A percentile compares a stretch with the other conserved stretches of the same genome.
Conservation (phyloP, 495 filamentous ascomycete genomes). For the Aspergillus incahuasiensis region DNA sequence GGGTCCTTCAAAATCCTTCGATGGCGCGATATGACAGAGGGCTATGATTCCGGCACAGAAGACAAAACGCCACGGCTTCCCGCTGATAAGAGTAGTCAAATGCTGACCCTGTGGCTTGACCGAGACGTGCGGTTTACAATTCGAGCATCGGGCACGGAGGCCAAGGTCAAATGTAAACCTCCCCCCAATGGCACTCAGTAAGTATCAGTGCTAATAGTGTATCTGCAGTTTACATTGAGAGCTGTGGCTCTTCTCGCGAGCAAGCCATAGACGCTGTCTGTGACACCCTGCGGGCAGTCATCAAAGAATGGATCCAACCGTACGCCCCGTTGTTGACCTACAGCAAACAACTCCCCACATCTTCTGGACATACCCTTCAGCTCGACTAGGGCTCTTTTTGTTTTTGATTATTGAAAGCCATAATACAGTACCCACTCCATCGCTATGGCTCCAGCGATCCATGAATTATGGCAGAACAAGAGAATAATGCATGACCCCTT, state of each 20-base stretch:
- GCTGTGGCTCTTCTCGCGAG: conserved; percentile 40
- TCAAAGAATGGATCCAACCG: conserved; percentile 54
- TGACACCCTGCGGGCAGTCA: conserved; percentile 47
- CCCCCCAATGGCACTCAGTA: neutral
- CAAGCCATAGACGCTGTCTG: conserved; percentile 50
- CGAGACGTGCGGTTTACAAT: conserved; percentile 59
- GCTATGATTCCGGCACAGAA: conserved; percentile 55
- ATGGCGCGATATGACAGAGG: conserved; percentile 66
- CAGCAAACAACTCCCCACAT: conserved; percentile 35
- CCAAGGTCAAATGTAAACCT: conserved; percentile 57
- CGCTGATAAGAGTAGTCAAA: conserved; percentile 55
- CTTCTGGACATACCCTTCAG: conserved; percentile 36
- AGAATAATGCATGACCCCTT: neutral
- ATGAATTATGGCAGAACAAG: neutral
- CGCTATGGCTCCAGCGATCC: neutral
- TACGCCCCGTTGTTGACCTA: conserved; percentile 40
- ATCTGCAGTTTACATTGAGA: conserved; percentile 52
- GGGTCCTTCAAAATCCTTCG: conserved; percentile 49
- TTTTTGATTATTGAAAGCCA: neutral
- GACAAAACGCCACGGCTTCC: conserved; percentile 56
- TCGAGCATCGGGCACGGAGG: conserved; percentile 66
- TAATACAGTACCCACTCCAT: neutral
- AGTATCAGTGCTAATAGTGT: neutral
- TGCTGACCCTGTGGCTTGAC: conserved; percentile 67
- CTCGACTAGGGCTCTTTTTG: conserved; percentile 13